A percentile compares a stretch with the other conserved stretches of the same genome.
phyloP scores from a whole-genome alignment of 345 rosid species.

The Eucalyptus coolabah region DNA sequence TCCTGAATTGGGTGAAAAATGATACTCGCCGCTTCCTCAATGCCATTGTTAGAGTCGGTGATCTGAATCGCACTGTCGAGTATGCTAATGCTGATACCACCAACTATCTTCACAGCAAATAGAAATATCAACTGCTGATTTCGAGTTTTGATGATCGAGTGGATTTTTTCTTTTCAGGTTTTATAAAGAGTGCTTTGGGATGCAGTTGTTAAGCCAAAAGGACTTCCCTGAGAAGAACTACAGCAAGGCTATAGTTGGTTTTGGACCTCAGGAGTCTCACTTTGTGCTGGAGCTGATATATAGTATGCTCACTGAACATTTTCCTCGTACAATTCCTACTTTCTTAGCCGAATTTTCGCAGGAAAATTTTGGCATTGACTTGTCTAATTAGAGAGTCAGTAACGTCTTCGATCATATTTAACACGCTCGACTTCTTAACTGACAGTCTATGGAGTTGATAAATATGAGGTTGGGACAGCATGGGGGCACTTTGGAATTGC shows the following conservation, averaged over 20 bases:
- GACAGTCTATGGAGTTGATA: conserved; percentile 24
- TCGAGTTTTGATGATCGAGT: neutral
- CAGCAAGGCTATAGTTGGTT: conserved; percentile 27
- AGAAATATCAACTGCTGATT: neutral
- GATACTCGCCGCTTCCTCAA: conserved; percentile 23
- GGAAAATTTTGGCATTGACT: neutral
- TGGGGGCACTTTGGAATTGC: conserved; percentile 38
- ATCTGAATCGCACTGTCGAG: conserved; percentile 33
- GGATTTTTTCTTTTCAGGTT: conserved; percentile 2
- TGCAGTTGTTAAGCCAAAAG: conserved; percentile 24
- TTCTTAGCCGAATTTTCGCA: neutral
- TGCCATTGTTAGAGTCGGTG: conserved; percentile 26
- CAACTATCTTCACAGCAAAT: neutral
- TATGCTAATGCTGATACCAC: neutral
- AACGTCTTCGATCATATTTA: neutral
- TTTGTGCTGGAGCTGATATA: conserved; percentile 28
- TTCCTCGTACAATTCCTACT: neutral
- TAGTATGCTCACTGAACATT: neutral
- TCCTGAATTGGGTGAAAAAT: conserved; percentile 20
- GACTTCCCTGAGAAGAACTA: conserved; percentile 24
- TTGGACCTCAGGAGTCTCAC: conserved; percentile 27
- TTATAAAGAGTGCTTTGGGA: conserved; percentile 33
- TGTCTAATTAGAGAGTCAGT: neutral
- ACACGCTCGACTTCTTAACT: neutral
- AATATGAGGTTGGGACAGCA: conserved; percentile 27